Conservation (phyloP, 805 yeast genomes). For the Candida xyloterini region DNA sequence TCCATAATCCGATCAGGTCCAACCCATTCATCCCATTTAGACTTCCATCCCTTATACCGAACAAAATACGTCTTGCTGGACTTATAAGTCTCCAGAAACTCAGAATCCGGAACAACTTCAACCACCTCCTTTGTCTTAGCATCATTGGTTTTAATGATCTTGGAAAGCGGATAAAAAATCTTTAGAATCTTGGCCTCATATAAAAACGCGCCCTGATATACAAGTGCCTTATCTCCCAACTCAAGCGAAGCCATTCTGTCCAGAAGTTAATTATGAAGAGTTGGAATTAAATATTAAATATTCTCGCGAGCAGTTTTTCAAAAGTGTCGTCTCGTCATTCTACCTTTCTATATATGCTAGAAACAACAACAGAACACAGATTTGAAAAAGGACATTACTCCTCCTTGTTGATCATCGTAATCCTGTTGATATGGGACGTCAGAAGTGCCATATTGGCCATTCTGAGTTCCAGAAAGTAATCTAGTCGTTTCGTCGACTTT, state of each 20-base stretch:
- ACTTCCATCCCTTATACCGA: slow-evolving; percentile 95
- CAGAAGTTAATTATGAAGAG: background rate
- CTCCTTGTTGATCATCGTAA: slow-evolving; percentile 13
- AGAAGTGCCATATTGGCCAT: slow-evolving; percentile 13
- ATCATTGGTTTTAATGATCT: slow-evolving; percentile 31
- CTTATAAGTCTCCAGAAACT: slow-evolving; percentile 20
- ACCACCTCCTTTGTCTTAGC: slow-evolving; percentile 39
- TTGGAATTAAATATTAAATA: background rate
- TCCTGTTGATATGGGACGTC: slow-evolving; percentile 8
- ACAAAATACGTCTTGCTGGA: slow-evolving; percentile 47
- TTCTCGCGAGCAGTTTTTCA: slow-evolving; percentile 8
- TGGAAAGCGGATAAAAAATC: slow-evolving; percentile 53
- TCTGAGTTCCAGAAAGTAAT: slow-evolving; percentile 12
- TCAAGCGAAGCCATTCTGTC: slow-evolving; percentile 16
- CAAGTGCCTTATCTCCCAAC: slow-evolving; percentile 48
- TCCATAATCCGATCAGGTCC: slow-evolving; percentile 63
- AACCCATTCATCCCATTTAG: slow-evolving; percentile 98
- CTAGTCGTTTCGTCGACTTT: slow-evolving; percentile 21
- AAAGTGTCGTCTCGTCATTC: slow-evolving; percentile 4
- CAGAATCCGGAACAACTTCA: slow-evolving; percentile 21
- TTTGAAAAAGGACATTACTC: slow-evolving; percentile 17
- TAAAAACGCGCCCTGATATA: slow-evolving; percentile 86
- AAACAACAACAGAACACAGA: slow-evolving; percentile 25
- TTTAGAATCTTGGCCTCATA: slow-evolving; percentile 83
- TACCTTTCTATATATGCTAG: slow-evolving; percentile 11